Evolutionary conservation across 2,329 filamentous ascomycete genomes (phyloP).

Genomic region (Periglandula ipomoeae): DNA sequence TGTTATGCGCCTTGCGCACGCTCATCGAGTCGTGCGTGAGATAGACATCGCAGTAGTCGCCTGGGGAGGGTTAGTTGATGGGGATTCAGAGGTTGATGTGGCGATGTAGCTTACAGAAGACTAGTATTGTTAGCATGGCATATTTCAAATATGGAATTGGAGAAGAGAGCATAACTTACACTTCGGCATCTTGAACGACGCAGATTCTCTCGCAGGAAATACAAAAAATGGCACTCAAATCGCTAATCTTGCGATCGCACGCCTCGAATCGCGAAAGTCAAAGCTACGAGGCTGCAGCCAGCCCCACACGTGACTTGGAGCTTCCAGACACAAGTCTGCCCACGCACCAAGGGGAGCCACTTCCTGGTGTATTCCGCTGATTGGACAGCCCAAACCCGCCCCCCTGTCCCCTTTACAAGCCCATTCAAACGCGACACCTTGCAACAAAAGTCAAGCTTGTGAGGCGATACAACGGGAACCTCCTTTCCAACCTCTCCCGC

Average conservation of each 20-base stretch:
- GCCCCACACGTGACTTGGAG: neutral
- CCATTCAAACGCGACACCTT: slow-evolving; percentile 8
- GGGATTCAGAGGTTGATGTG: neutral
- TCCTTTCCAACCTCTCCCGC: neutral
- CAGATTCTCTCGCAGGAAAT: neutral
- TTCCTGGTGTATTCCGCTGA: neutral
- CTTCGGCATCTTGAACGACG: slow-evolving; percentile 7
- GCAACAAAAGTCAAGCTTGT: slow-evolving; percentile 2
- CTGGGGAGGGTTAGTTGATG: slow-evolving; percentile 25
- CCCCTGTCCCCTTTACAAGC: neutral
- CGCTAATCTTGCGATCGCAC: neutral
- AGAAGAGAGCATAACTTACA: slow-evolving; percentile 24
- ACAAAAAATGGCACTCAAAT: neutral
- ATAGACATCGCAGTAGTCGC: slow-evolving; percentile 99
- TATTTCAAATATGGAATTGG: neutral
- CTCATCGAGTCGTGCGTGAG: slow-evolving; percentile 99
- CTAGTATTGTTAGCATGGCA: slow-evolving; percentile 11
- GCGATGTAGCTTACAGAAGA: slow-evolving; percentile 19
- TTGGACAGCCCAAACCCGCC: neutral
- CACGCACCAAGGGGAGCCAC: neutral
- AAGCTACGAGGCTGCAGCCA: neutral
- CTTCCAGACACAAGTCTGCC: neutral
- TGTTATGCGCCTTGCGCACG: slow-evolving; percentile 97
- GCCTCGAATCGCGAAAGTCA: too few species aligned
- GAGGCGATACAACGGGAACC: neutral